These are phyloP conservation scores for Mycena amicta DNA, from an alignment of 768 basidiomycete species.

Conservation along the genomic window DNA sequence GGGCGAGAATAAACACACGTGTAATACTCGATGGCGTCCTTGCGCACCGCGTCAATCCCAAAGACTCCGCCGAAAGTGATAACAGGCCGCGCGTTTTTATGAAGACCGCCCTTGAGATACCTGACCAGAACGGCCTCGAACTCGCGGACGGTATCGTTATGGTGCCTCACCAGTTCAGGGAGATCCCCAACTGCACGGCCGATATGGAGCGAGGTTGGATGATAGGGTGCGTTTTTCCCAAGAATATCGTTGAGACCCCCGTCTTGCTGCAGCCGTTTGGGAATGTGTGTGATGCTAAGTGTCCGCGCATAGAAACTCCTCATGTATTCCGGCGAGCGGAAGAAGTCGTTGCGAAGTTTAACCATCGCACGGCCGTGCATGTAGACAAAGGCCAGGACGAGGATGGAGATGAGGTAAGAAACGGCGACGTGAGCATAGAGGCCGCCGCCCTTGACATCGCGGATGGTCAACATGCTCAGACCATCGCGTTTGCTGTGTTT, in stretches of 20 bases:
- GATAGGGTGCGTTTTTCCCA: slow-evolving; percentile 62
- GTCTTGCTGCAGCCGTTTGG: slow-evolving; percentile 68
- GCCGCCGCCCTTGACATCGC: slow-evolving; percentile 59
- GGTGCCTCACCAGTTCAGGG: slow-evolving; percentile 75
- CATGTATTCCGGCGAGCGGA: slow-evolving; percentile 72
- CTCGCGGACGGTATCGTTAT: slow-evolving; percentile 75
- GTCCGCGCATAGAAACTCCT: slow-evolving; percentile 81
- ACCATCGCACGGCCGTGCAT: slow-evolving; percentile 70
- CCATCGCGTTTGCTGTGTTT: slow-evolving; percentile 43
- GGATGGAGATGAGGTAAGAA: slow-evolving; percentile 65
- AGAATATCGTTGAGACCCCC: slow-evolving; percentile 68
- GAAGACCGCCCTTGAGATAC: slow-evolving; percentile 66
- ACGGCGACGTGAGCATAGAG: slow-evolving; percentile 74
- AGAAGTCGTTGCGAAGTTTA: slow-evolving; percentile 69
- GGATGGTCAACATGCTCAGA: slow-evolving; percentile 70
- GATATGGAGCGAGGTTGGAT: slow-evolving; percentile 73
- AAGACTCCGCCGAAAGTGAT: slow-evolving; percentile 67
- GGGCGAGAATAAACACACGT: slow-evolving; percentile 47
- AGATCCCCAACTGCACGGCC: slow-evolving; percentile 71
- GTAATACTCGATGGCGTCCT: slow-evolving; percentile 79
- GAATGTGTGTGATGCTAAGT: slow-evolving; percentile 70
- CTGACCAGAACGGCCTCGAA: slow-evolving; percentile 75
- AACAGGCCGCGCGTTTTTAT: slow-evolving; percentile 69
- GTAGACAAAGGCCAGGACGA: slow-evolving; percentile 62
- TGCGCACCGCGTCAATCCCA: slow-evolving; percentile 69